Evolutionary conservation across 495 filamentous ascomycete species (phyloP), one percentile per base, ranked within the genome.

Genomic region (Aspergillus asperescens): DNA sequence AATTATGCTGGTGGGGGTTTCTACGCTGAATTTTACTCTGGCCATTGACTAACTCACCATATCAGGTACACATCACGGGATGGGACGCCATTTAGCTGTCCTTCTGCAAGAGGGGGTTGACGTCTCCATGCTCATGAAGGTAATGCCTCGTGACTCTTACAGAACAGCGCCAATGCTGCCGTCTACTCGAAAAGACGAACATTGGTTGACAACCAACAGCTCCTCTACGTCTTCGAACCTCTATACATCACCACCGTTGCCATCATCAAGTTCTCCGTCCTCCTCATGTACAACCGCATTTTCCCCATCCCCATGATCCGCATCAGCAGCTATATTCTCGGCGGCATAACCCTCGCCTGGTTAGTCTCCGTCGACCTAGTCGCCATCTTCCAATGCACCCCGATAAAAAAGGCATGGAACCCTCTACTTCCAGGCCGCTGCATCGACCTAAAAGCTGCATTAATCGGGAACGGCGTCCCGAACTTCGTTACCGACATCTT

Each of bases 151-250:
- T n/a, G n/a, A n/a, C n/a, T n/a, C n/a, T n/a, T n/a, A n/a, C n/a
- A n/a, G n/a, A n/a, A n/a, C n/a, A n/a, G n/a, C n/a, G n/a, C n/a
- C n/a, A n/a, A n/a, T n/a, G n/a, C n/a, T n/a, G n/a, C n/a, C n/a
- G n/a, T n/a, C n/a, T n/a, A n/a, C n/a, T n/a, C n/a, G n/a, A n/a
- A n/a, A n/a, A n/a, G n/a, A n/a, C n/a, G n/a, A n/a, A n/a, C n/a
- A n/a, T n/a, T n/a, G n/a, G n/a, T n/a, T n/a, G n/a, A n/a, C n/a
- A n/a, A n/a, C n/a, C n/a, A n/a, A n/a, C n/a, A 58, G 55, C 16
- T 58, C 2, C 25, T 58, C n/a, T 53, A 44, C 19, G 38, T 19
- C 12, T 58, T 58, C 40, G 55, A 58, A 29, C 43, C 49, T 3
- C 8, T 49, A 1, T 58, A 58, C 22, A 58, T 53, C 35, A 49